Evolutionary conservation across 208 protist genomes (phyloP).

Genomic region (Crithidia bombi): DNA sequence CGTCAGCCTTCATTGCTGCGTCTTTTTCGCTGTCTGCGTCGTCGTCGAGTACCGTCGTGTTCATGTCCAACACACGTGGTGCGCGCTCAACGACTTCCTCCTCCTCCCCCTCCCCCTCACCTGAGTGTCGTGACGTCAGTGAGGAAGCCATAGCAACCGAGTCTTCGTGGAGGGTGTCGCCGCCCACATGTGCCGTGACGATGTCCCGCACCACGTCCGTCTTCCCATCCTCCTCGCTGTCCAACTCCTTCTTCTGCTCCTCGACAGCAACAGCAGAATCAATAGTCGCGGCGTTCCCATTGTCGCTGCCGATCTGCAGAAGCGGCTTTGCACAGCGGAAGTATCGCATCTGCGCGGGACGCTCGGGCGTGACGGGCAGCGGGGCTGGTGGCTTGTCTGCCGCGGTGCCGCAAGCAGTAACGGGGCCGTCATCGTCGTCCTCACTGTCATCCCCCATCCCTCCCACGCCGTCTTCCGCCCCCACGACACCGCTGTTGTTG

Average conservation of each 20-base stretch:
- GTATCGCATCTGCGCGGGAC: slow-evolving; percentile 11
- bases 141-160: not conserved
- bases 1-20: not conserved
- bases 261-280: not conserved
- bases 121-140: not conserved
- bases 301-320: not conserved
- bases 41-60: not conserved
- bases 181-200: not conserved
- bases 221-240: not conserved
- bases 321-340: slow-evolving; percentile 12
- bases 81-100: not conserved
- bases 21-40: not conserved
- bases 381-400: too few relatives aligned
- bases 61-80: slow-evolving; percentile 1
- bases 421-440: not conserved
- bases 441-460: not conserved
- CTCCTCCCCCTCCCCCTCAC: not conserved
- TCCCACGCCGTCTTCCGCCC: not conserved
- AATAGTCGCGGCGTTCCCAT: not conserved
- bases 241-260: not conserved
- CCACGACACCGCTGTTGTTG: not conserved
- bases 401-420: not conserved
- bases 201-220: not conserved
- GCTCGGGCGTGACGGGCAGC: slow-evolving; percentile 21
- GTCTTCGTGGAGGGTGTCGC: not conserved